Percentiles rank a stretch among this genome's conserved stretches.
Conservation (phyloP, 176 grass and related monocot species). For the Coix lacrymajobi region DNA sequence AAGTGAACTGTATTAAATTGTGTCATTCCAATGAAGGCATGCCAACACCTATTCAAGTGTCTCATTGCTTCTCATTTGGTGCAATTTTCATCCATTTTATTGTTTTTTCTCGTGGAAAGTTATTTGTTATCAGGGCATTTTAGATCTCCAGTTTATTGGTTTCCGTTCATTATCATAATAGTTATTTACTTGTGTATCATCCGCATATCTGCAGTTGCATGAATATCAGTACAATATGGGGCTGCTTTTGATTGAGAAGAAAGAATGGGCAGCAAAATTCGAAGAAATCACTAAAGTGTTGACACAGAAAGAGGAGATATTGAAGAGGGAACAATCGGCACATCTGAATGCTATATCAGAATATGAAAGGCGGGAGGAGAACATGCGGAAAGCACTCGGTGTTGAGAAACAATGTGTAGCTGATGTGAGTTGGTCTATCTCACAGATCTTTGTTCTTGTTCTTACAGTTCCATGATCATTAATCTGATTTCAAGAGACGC, state of each 20-base stretch:
- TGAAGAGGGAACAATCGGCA: slow-evolving; percentile 77
- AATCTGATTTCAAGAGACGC: neutral
- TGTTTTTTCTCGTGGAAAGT: neutral
- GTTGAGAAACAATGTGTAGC: slow-evolving; percentile 87
- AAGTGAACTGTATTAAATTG: slow-evolving; percentile 12
- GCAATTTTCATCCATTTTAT: neutral
- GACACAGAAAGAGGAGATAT: slow-evolving; percentile 58
- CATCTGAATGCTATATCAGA: slow-evolving; percentile 74
- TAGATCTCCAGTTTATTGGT: neutral
- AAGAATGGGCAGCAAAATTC: slow-evolving; percentile 65
- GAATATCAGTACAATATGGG: slow-evolving; percentile 98
- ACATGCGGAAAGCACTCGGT: slow-evolving; percentile 56
- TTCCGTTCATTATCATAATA: neutral
- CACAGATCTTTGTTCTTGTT: neutral
- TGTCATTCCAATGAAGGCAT: neutral
- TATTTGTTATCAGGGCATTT: neutral
- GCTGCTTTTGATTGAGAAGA: slow-evolving; percentile 90
- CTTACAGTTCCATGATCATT: neutral
- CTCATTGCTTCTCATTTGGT: neutral
- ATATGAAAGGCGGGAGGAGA: slow-evolving; percentile 72
- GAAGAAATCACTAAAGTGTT: slow-evolving; percentile 65
- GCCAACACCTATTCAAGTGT: neutral
- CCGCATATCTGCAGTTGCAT: slow-evolving; percentile 55
- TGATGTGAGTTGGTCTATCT: slow-evolving; percentile 50
- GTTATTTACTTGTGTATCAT: slow-evolving; percentile 23